Evolutionary conservation across 2,329 filamentous ascomycete genomes (phyloP).

Genomic region (Colletotrichum sp.): DNA sequence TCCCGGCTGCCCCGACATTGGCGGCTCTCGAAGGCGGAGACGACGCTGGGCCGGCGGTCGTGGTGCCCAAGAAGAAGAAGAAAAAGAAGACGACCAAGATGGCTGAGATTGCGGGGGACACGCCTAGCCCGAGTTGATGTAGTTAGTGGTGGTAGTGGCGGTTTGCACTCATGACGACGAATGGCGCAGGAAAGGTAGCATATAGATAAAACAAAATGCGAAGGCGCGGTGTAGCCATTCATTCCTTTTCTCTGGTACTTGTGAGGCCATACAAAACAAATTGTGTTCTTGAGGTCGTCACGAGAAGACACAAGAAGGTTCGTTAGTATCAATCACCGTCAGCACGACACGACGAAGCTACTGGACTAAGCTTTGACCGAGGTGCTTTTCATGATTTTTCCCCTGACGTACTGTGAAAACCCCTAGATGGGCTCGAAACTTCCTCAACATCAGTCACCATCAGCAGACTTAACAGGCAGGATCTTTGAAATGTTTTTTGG

Average conservation of each 20-base stretch:
- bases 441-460: not conserved
- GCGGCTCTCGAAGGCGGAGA: not conserved
- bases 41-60: constrained; percentile 4
- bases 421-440: too few species aligned
- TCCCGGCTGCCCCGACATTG: not conserved
- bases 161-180: not conserved
- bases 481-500: not conserved
- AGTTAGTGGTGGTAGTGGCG: not conserved
- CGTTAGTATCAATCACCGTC: not conserved
- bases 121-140: not conserved
- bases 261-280: not conserved
- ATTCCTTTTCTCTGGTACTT: not conserved
- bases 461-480: not conserved
- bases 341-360: not conserved
- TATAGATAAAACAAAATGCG: not conserved
- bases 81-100: constrained; percentile 35
- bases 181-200: not conserved
- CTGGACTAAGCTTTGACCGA: too few species aligned
- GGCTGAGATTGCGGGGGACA: constrained; percentile 15
- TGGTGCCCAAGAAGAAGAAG: constrained; percentile 46
- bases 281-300: not conserved
- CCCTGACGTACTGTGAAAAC: too few species aligned
- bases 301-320: not conserved
- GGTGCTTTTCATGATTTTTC: too few species aligned
- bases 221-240: not conserved